phyloP scores from a whole-genome alignment of 2,329 filamentous ascomycete species.

The Xylaria sp. region DNA sequence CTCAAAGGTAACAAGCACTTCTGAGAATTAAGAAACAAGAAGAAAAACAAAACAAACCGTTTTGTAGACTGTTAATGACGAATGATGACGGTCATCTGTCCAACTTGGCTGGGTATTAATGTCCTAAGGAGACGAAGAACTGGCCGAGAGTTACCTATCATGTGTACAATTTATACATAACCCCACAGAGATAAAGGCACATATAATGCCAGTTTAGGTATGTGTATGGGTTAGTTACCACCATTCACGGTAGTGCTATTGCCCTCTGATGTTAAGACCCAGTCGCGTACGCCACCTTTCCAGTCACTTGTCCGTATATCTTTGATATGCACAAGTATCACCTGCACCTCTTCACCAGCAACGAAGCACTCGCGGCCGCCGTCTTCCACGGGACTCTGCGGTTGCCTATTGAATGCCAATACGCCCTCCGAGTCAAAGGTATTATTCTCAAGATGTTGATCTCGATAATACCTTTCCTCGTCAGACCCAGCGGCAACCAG shows the following conservation, averaged over 20 bases:
- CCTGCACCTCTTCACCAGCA: conserved; percentile 82
- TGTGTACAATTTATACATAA: neutral
- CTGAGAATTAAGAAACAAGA: no score
- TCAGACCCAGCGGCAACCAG: conserved; percentile 78
- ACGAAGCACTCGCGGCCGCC: conserved; percentile 74
- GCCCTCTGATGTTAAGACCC: conserved; percentile 53
- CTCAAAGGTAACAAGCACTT: no score
- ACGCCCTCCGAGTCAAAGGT: conserved; percentile 75
- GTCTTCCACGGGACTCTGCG: conserved; percentile 54
- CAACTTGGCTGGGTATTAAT: neutral
- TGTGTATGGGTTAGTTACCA: conserved; percentile 13
- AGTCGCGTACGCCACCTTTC: conserved; percentile 94
- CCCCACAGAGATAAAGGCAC: neutral
- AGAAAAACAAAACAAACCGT: no score
- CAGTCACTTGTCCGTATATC: conserved; percentile 92
- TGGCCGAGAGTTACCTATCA: conserved; percentile 1
- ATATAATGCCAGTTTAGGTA: neutral
- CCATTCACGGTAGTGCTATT: conserved; percentile 25
- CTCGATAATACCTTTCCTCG: conserved; percentile 85
- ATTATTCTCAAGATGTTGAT: conserved; percentile 89
- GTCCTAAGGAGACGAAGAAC: neutral
- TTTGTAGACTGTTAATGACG: no score
- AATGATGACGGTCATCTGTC: neutral
- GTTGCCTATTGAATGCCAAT: conserved; percentile 53
- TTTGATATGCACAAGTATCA: conserved; percentile 85